Percentiles rank a stretch among this genome's conserved stretches.
These are phyloP conservation scores for Sporothrix globosa DNA, from an alignment of 2,329 filamentous ascomycete species.

Conservation along the genomic window DNA sequence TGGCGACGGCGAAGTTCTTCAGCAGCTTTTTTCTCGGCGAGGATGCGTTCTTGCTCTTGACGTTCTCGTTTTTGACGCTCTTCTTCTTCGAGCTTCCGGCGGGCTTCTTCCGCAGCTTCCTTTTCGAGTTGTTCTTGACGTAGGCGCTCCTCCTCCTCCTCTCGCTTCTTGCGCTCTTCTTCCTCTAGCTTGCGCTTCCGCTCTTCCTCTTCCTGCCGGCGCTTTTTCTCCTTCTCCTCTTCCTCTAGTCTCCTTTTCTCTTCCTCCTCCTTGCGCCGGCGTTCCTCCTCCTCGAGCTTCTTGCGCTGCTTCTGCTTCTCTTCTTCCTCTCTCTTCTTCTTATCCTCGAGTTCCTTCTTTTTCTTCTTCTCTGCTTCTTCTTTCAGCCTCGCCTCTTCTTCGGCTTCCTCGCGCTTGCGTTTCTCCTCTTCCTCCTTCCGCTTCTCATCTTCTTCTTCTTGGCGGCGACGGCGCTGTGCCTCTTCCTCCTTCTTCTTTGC, in stretches of 20 bases:
- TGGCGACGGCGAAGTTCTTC: conserved; percentile 51
- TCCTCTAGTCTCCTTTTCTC: conserved; percentile 43
- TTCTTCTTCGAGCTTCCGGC: conserved; percentile 52
- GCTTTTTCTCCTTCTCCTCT: conserved; percentile 47
- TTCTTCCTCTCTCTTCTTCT: conserved; percentile 42
- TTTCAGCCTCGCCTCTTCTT: conserved; percentile 41
- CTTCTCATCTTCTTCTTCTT: conserved; percentile 43
- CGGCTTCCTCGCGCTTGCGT: conserved; percentile 38
- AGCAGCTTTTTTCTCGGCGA: conserved; percentile 48
- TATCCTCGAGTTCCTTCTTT: conserved; percentile 36
- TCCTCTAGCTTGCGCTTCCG: conserved; percentile 55
- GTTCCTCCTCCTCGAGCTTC: conserved; percentile 40
- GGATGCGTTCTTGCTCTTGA: conserved; percentile 42
- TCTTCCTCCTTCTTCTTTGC: conserved; percentile 42
- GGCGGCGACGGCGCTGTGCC: conserved; percentile 40
- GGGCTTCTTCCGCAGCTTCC: conserved; percentile 38
- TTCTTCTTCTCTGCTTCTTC: conserved; percentile 41
- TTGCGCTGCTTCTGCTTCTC: conserved; percentile 39
- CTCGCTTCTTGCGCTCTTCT: conserved; percentile 53
- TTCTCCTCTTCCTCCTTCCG: conserved; percentile 45
- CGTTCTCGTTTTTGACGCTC: conserved; percentile 51
- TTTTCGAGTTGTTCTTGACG: conserved; percentile 31
- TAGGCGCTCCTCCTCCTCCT: conserved; percentile 37
- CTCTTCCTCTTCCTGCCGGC: conserved; percentile 52
- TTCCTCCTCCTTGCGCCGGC: conserved; percentile 42